Base-by-base conservation (phyloP, 2,329 filamentous ascomycete genomes). In the Microthyrium microscopicum region DNA sequence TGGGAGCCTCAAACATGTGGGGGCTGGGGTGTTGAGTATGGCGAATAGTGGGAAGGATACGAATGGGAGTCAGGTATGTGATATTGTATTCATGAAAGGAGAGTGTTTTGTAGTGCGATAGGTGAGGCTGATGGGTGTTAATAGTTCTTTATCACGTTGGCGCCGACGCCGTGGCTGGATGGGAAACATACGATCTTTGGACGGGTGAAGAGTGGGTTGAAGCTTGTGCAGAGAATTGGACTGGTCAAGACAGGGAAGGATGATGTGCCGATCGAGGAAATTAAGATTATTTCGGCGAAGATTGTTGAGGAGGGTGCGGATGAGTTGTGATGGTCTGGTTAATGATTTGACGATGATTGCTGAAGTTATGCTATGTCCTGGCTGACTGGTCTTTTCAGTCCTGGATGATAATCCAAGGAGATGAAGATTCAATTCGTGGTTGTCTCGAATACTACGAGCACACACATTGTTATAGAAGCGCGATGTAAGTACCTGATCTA, bases 161-260 rank as follows among this genome's bases (percentile, higher is more conserved):
- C 84, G 5, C 87, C 87, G 4, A 87, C 89, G 12, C 89, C 89
- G 1, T 95, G 87, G 87, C 59, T 98, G 39, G 89, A 98, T 56
- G 84, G 85, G 16, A 94, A 93, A 56, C 87, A 98, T 54, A 92
- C 85, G 8, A 91, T 98, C 44, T 98, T 98, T 51, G 89, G 89
- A 1, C 64, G 87, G 34, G 84, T 98, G 25, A 85, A 79, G 60
- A 70, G 58, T 35, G 89, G 89, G 0, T 72, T 95, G 68, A 64
- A 68, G 36, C 66, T 87, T n/a, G 74, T 95, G 19, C 76, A 82
- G 61, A 68, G 83, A 43, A 80, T 98, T 71, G 89, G 85, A 0
- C 53, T 89, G 37, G 83, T 93, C 31, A 82, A 79, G 60, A 93
- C 84, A 1, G 81, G 73, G 17, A 58, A 60, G 5, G 82, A 87